phyloP scores from a whole-genome alignment of 2,329 filamentous ascomycete species.

The Aspergillus clavatus region DNA sequence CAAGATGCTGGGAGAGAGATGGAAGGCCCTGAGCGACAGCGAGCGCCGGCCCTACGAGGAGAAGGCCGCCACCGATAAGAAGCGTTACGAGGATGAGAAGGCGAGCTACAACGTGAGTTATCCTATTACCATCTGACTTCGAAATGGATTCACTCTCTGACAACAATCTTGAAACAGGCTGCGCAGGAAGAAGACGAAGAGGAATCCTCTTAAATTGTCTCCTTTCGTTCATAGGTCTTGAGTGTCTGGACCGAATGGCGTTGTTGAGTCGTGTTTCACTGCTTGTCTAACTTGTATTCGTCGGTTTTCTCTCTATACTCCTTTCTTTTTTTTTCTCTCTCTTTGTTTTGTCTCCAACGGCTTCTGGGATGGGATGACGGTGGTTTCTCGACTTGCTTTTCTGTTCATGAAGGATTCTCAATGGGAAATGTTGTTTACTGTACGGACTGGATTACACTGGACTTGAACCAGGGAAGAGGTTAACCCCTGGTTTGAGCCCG shows the following conservation, averaged over 20 bases:
- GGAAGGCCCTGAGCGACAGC: conserved; percentile 94
- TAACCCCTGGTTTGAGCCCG: conserved; percentile 17
- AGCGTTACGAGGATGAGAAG: conserved; percentile 99
- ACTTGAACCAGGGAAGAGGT: conserved; percentile 24
- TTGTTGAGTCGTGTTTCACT: conserved; percentile 33
- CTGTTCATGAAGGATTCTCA: conserved; percentile 28
- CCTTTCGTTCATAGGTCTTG: conserved; percentile 17
- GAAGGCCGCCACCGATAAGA: conserved; percentile 96
- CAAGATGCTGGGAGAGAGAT: conserved; percentile 96
- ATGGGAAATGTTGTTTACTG: conserved; percentile 28
- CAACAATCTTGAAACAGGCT: conserved; percentile 40
- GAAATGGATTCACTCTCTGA: background rate
- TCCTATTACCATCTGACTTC: background rate
- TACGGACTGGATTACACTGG: conserved; percentile 26
- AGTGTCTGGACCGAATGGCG: conserved; percentile 29
- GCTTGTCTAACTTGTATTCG: conserved; percentile 28
- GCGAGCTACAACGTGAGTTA: conserved; percentile 76
- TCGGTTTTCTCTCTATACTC: conserved; percentile 23
- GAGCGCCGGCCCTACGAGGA: conserved; percentile 91
- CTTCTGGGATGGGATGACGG: conserved; percentile 31
- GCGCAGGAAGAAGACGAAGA: conserved; percentile 54
- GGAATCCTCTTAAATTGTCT: conserved; percentile 33
- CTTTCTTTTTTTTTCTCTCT: conserved; percentile 27
- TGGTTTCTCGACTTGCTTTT: conserved; percentile 28
- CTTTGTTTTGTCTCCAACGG: conserved; percentile 24